Percentiles rank a stretch among this genome's conserved stretches.
Evolutionary conservation across 345 rosid genomes (phyloP).

Genomic region (Arabis hirsuta): DNA sequence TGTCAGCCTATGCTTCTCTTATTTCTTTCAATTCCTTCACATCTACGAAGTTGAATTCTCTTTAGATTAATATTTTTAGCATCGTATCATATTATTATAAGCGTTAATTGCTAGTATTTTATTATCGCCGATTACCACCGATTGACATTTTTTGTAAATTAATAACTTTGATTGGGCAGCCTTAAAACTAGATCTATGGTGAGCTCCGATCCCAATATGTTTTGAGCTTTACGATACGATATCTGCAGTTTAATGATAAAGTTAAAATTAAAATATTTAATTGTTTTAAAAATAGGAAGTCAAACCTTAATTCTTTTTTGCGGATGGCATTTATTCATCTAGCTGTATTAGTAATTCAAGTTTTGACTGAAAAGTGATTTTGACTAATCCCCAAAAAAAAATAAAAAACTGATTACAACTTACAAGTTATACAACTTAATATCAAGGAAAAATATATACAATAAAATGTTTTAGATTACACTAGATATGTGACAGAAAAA

Average conservation of each 20-base stretch:
- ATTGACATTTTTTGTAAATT: not conserved
- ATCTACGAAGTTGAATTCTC: slow-evolving; percentile 35
- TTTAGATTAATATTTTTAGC: not conserved
- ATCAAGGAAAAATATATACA: no score
- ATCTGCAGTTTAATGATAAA: not conserved
- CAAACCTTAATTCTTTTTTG: slow-evolving; percentile 35
- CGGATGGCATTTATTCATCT: slow-evolving; percentile 22
- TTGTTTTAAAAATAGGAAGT: slow-evolving; percentile 7
- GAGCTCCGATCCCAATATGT: slow-evolving; percentile 39
- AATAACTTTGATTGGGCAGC: slow-evolving; percentile 22
- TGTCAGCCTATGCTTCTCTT: slow-evolving; percentile 31
- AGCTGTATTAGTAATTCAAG: slow-evolving; percentile 22
- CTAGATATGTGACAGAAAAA: not conserved
- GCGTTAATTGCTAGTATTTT: not conserved
- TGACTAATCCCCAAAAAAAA: no score
- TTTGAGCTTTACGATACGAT: slow-evolving; percentile 22
- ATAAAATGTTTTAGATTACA: not conserved
- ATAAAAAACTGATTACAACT: no score
- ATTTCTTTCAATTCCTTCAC: slow-evolving; percentile 34
- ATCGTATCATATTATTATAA: not conserved
- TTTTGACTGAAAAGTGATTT: slow-evolving; percentile 30
- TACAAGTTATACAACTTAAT: no score
- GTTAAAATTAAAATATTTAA: not conserved
- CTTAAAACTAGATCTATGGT: slow-evolving; percentile 28
- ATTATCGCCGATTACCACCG: slow-evolving; percentile 5